phyloP scores from a whole-genome alignment of 208 protist species.

The Trypanosoma congolense region DNA sequence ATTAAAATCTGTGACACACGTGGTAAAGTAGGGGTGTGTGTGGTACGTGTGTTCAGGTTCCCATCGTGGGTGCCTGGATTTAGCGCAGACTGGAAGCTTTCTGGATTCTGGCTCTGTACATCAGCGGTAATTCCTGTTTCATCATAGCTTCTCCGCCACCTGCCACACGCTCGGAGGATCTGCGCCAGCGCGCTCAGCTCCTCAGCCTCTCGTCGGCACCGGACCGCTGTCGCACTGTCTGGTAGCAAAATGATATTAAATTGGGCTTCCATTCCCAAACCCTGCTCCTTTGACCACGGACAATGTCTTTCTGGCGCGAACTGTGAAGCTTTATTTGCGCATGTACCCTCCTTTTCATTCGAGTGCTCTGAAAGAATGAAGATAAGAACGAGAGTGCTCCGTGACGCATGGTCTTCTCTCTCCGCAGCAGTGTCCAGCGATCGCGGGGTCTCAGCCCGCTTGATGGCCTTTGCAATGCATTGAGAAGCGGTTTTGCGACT shows the following conservation, averaged over 20 bases:
- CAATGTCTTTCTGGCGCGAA: background rate
- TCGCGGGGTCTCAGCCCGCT: conserved; percentile 16
- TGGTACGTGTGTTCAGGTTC: too few relatives aligned
- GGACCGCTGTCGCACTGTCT: conserved; percentile 17
- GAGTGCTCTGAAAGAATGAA: conserved; percentile 10
- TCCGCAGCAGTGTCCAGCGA: conserved; percentile 13
- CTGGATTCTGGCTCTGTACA: background rate
- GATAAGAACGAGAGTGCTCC: conserved; percentile 19
- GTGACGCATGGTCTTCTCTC: conserved; percentile 18
- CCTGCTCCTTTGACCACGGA: background rate
- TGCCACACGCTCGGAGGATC: conserved; percentile 14
- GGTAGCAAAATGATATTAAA: conserved; percentile 22
- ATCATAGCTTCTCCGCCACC: conserved; percentile 2
- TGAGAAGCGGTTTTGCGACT: background rate
- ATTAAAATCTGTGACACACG: too few relatives aligned
- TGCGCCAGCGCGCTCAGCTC: conserved; percentile 16
- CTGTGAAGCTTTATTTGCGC: background rate
- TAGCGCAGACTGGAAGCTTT: background rate
- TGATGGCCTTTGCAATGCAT: conserved; percentile 11
- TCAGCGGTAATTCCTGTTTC: background rate
- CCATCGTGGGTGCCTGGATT: too few relatives aligned
- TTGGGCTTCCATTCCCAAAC: conserved; percentile 2
- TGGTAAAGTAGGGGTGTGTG: too few relatives aligned
- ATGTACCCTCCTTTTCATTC: background rate
- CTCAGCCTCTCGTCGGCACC: conserved; percentile 13